Evolutionary conservation across 2,329 filamentous ascomycete species (phyloP), one percentile per base, ranked within the genome.

Genomic region (Fusarium illudens): DNA sequence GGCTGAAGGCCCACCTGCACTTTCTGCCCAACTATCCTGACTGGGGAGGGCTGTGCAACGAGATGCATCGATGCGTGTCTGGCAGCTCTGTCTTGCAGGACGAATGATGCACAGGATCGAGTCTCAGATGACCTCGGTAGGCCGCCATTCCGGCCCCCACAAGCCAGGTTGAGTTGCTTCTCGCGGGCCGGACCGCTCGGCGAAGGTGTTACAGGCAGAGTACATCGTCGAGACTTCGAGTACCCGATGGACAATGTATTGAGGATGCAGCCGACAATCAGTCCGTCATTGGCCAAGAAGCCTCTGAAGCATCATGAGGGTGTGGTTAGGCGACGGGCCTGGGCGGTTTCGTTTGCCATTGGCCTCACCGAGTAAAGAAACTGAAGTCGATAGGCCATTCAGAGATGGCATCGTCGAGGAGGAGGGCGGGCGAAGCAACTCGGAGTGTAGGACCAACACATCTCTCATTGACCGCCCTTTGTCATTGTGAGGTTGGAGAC

Each of bases 381-480:
- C 29, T 17, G 29, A 61, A 30, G 11, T 17, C 20, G 22, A 6
- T 11, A 15, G 15, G 22, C 55, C 60, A 64, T 50, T 64, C 55
- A 52, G 46, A 30, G 22, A 34, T 30, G 5, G 37, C 29, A 27
- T 51, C 4, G 5, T 52, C 33, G 8, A 20, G 44, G 22, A 49
- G 33, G 33, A 44, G 11, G 17, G 55, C 15, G 27, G 55, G 54
- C 27, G 17, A 52, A 37, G 32, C 34, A 36, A 48, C 27, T 55
- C 19, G 15, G 34, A 15, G n/a, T 11, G 13, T 19, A 32, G 50
- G 34, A 25, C 42, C 32, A 25, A 37, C 22, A 37, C 12, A 13
- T 33, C 12, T 17, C 5, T 17, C 2, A 8, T 49, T 60, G 36
- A 65, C 61, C 61, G 61, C 63, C 22, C 27, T 32, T 64, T 64